Evolutionary conservation across 129 eudicot genomes (phyloP).

Genomic region (Centrapalus pauciflorus): DNA sequence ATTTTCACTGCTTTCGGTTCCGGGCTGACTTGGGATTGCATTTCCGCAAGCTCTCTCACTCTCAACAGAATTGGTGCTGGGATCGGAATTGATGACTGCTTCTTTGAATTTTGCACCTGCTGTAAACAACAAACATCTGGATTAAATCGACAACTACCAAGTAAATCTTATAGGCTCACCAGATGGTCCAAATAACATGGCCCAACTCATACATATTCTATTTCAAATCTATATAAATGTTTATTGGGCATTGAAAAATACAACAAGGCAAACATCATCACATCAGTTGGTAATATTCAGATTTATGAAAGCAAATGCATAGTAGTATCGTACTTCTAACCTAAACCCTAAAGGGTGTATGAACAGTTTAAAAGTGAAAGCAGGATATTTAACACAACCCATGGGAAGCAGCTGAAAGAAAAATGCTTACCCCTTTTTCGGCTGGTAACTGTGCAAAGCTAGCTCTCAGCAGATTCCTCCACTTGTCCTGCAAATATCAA

Average conservation of each 20-base stretch:
- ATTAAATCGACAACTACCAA: not conserved
- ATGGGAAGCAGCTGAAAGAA: not conserved
- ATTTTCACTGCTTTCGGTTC: slow-evolving; percentile 42
- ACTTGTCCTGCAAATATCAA: slow-evolving; percentile 71
- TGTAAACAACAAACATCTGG: slow-evolving; percentile 2
- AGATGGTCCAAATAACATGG: too few species aligned
- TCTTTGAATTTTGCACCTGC: slow-evolving; percentile 62
- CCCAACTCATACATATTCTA: too few species aligned
- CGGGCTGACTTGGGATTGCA: slow-evolving; percentile 62
- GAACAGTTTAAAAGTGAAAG: not conserved
- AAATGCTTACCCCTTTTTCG: slow-evolving; percentile 68
- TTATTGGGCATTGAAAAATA: too few species aligned
- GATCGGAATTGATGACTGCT: slow-evolving; percentile 59
- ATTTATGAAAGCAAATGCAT: not conserved
- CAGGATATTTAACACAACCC: not conserved
- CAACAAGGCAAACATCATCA: too few species aligned
- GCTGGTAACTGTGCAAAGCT: slow-evolving; percentile 70
- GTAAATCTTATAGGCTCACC: too few species aligned
- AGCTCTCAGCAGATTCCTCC: slow-evolving; percentile 97
- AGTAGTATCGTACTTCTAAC: not conserved
- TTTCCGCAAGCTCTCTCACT: slow-evolving; percentile 91
- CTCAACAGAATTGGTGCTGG: slow-evolving; percentile 72
- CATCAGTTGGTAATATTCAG: too few species aligned
- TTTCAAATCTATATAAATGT: too few species aligned
- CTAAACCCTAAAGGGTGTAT: not conserved